phyloP scores from a whole-genome alignment of 2,329 filamentous ascomycete species.

The Botrytis aclada region DNA sequence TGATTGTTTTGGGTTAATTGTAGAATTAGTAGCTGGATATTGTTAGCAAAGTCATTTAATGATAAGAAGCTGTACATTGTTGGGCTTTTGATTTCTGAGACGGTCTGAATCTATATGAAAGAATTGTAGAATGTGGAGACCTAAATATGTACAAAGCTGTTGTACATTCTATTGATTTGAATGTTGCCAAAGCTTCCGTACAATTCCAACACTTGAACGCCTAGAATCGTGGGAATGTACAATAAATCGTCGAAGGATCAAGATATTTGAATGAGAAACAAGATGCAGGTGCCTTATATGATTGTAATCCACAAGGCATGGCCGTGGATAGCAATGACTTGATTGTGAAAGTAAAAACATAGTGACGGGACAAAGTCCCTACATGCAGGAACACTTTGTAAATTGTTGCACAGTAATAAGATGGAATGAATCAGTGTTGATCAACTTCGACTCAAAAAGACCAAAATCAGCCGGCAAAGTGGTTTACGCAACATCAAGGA shows the following conservation, averaged over 20 bases:
- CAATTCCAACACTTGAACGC: background rate
- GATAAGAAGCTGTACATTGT: background rate
- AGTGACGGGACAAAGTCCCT: accelerated
- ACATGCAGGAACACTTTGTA: background rate
- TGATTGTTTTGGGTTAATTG: background rate
- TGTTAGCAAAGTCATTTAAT: background rate
- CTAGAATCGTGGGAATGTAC: background rate
- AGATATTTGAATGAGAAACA: background rate
- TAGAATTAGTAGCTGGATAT: background rate
- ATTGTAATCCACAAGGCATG: background rate
- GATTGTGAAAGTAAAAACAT: background rate
- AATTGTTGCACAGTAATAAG: background rate
- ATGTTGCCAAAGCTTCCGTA: background rate
- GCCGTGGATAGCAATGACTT: background rate
- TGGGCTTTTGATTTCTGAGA: background rate
- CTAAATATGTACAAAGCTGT: background rate
- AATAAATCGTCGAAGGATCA: background rate
- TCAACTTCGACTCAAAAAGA: background rate
- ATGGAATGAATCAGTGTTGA: background rate
- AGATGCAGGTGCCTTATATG: background rate
- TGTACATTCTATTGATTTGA: background rate
- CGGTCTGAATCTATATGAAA: background rate
- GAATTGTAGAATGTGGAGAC: background rate
- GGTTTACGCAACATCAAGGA: background rate
- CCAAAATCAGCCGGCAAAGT: background rate